A percentile compares a stretch with the other conserved stretches of the same genome.
phyloP scores from a whole-genome alignment of 2,329 filamentous ascomycete species.

The Pezicula carpinea region DNA sequence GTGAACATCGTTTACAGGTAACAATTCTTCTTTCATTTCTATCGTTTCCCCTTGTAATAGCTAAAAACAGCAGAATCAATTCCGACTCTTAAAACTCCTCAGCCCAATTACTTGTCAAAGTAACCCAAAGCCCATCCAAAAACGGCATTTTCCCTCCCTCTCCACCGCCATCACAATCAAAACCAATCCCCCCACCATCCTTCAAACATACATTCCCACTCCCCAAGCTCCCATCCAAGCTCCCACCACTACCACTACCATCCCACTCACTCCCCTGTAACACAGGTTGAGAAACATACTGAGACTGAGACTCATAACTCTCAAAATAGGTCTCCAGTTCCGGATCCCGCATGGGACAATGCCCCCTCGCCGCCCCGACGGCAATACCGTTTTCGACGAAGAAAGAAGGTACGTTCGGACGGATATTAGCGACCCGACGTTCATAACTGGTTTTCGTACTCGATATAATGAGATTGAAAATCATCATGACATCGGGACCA shows the following conservation, averaged over 20 bases:
- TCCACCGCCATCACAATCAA: neutral
- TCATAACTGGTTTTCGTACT: conserved; percentile 22
- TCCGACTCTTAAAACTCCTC: conserved; percentile 8
- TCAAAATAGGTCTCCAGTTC: conserved; percentile 11
- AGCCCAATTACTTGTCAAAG: conserved; percentile 25
- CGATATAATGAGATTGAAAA: conserved; percentile 21
- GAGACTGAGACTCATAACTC: neutral
- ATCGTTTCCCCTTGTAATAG: too few species aligned
- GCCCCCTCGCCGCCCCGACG: conserved; percentile 8
- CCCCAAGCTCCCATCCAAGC: too few species aligned
- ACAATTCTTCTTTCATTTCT: too few species aligned
- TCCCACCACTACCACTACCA: neutral
- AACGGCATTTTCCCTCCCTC: neutral
- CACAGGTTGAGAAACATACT: neutral
- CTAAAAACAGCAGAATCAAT: too few species aligned
- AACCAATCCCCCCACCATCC: neutral
- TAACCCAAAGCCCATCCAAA: conserved; percentile 25
- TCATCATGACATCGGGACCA: conserved; percentile 15
- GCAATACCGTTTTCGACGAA: conserved; percentile 8
- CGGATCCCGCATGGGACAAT: conserved; percentile 20
- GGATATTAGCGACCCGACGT: conserved; percentile 12
- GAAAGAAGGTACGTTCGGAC: conserved; percentile 6
- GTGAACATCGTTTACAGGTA: too few species aligned
- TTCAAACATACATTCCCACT: too few species aligned
- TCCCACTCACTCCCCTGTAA: conserved; percentile 3